Evolutionary conservation across 306 rosid genomes (phyloP).

Genomic region (Vicia villosa): DNA sequence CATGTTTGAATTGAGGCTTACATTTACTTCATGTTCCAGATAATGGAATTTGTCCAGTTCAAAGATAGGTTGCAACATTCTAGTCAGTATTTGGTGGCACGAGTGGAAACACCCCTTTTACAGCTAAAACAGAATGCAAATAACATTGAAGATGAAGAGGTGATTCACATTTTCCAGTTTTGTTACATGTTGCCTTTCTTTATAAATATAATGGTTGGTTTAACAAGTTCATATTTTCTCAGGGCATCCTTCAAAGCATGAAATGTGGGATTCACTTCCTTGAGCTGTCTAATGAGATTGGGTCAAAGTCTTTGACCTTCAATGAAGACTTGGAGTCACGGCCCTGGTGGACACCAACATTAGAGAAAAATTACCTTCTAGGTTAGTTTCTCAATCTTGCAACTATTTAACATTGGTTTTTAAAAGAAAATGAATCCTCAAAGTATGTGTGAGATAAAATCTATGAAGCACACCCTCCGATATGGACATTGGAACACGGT

Average conservation of each 20-base stretch:
- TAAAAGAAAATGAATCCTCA: constrained; percentile 11
- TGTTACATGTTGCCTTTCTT: constrained; percentile 25
- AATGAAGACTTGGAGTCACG: constrained; percentile 87
- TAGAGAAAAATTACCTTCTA: constrained; percentile 87
- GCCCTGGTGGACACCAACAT: constrained; percentile 96
- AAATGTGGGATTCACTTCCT: constrained; percentile 73
- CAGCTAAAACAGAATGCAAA: constrained; percentile 82
- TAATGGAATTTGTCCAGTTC: constrained; percentile 94
- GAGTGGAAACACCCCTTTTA: constrained; percentile 78
- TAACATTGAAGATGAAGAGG: constrained; percentile 88
- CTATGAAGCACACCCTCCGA: too few relatives aligned
- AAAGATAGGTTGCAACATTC: constrained; percentile 85
- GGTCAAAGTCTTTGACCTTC: constrained; percentile 80
- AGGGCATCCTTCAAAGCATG: constrained; percentile 77
- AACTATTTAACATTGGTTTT: constrained; percentile 5
- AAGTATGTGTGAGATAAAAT: background rate
- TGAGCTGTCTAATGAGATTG: constrained; percentile 84
- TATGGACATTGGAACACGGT: too few relatives aligned
- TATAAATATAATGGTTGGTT: constrained; percentile 29
- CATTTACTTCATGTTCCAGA: constrained; percentile 53
- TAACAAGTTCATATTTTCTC: constrained; percentile 31
- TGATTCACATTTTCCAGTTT: constrained; percentile 39
- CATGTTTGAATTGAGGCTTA: constrained; percentile 14
- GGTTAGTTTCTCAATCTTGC: constrained; percentile 54
- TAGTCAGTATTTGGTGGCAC: constrained; percentile 74